These are phyloP conservation scores for Cardamine occulta DNA, from an alignment of 345 rosid genomes.

Conservation along the genomic window DNA sequence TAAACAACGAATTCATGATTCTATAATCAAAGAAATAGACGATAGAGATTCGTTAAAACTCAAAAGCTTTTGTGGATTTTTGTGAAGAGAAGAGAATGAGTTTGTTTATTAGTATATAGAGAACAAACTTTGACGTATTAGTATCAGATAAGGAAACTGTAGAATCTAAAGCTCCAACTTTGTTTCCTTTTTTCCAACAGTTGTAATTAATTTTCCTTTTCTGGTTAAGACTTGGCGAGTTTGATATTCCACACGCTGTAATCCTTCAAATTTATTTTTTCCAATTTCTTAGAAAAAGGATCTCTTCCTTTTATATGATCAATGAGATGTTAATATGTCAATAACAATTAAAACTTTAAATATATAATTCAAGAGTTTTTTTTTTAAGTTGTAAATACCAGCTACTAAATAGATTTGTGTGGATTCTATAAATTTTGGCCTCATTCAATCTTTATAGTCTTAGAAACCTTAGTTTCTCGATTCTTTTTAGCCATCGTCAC, in stretches of 20 bases:
- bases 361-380: too few relatives aligned
- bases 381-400: too few relatives aligned
- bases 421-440: too few relatives aligned
- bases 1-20: constrained; percentile 30
- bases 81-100: neutral
- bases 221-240: neutral
- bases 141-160: neutral
- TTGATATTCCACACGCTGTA: neutral
- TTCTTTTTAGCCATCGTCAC: too few relatives aligned
- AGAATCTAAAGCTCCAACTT: neutral
- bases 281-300: too few relatives aligned
- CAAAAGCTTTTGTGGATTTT: neutral
- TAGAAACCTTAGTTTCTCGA: too few relatives aligned
- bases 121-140: neutral
- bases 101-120: constrained; percentile 4
- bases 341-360: too few relatives aligned
- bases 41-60: neutral
- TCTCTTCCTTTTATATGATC: too few relatives aligned
- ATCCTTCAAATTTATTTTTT: too few relatives aligned
- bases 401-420: too few relatives aligned
- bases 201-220: neutral
- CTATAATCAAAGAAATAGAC: constrained; percentile 3
- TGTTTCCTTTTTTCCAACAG: neutral
- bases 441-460: too few relatives aligned
- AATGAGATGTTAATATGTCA: too few relatives aligned